These are phyloP conservation scores for Gyromitra esculenta DNA, from an alignment of 2,329 filamentous ascomycete species.

Conservation along the genomic window DNA sequence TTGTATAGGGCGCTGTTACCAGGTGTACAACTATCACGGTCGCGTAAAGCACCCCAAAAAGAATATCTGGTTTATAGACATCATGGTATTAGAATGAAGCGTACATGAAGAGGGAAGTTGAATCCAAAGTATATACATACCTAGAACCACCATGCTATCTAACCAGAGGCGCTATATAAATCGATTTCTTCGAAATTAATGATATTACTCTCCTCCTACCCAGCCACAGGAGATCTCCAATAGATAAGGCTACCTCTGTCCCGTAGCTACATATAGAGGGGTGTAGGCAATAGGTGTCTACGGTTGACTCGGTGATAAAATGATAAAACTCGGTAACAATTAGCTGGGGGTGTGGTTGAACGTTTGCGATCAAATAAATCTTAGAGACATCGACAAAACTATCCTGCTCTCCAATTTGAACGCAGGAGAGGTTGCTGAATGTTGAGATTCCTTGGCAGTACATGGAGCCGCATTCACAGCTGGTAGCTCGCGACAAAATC, in stretches of 20 bases:
- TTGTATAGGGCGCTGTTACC: conserved; percentile 82
- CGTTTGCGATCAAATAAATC: conserved; percentile 18
- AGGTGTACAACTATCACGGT: conserved; percentile 75
- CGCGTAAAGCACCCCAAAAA: conserved; percentile 70
- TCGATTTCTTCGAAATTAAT: not conserved
- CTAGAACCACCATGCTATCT: conserved; percentile 31
- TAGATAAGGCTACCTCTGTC: conserved; percentile 27
- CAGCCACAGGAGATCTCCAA: conserved; percentile 14
- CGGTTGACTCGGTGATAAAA: not conserved
- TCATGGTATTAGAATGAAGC: conserved; percentile 17
- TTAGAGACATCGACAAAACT: not conserved
- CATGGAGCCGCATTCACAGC: conserved; percentile 15
- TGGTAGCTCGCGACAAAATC: not conserved
- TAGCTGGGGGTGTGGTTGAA: not conserved
- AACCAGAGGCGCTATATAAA: conserved; percentile 16
- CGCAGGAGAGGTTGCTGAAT: conserved; percentile 19
- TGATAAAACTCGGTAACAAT: not conserved
- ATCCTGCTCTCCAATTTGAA: not conserved
- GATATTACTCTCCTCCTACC: conserved; percentile 14
- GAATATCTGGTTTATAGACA: conserved; percentile 61
- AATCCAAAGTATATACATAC: conserved; percentile 8
- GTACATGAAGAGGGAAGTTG: not conserved
- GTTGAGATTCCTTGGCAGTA: conserved; percentile 32
- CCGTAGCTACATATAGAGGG: conserved; percentile 22
- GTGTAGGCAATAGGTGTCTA: conserved; percentile 1